Evolutionary conservation across 2,329 filamentous ascomycete genomes (phyloP).

Genomic region (Raffaelea arxii): DNA sequence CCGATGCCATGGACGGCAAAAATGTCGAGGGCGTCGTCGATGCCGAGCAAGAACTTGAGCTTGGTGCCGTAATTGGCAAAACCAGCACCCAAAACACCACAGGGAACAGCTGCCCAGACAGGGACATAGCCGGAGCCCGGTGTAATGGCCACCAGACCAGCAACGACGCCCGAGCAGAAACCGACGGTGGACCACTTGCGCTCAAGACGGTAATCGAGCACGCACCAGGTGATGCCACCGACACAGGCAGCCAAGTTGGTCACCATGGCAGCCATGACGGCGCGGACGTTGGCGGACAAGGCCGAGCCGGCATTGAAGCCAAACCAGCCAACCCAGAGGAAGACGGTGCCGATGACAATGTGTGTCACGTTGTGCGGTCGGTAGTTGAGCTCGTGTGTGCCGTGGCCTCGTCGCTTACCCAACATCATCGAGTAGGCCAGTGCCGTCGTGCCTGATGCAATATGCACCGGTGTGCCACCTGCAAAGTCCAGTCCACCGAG

Average conservation of each 20-base stretch:
- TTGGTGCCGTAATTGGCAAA: conserved; percentile 87
- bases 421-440: conserved; percentile 88
- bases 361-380: conserved; percentile 89
- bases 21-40: conserved; percentile 83
- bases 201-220: conserved; percentile 81
- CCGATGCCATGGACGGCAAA: conserved; percentile 76
- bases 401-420: conserved; percentile 74
- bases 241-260: conserved; percentile 79
- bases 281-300: conserved; percentile 69
- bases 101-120: conserved; percentile 73
- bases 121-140: conserved; percentile 79
- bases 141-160: conserved; percentile 79
- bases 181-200: conserved; percentile 89
- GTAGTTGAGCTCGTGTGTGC: conserved; percentile 82
- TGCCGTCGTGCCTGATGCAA: conserved; percentile 71
- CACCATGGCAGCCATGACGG: conserved; percentile 76
- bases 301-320: conserved; percentile 88
- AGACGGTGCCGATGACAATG: conserved; percentile 85
- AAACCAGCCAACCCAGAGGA: conserved; percentile 94
- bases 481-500: conserved; percentile 83
- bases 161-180: conserved; percentile 84
- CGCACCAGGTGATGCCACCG: conserved; percentile 80
- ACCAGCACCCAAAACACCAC: conserved; percentile 64
- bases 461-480: conserved; percentile 84
- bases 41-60: conserved; percentile 71